Evolutionary conservation across 306 rosid species (phyloP), one percentile per base, ranked within the genome.

Genomic region (Rosa chinensis): DNA sequence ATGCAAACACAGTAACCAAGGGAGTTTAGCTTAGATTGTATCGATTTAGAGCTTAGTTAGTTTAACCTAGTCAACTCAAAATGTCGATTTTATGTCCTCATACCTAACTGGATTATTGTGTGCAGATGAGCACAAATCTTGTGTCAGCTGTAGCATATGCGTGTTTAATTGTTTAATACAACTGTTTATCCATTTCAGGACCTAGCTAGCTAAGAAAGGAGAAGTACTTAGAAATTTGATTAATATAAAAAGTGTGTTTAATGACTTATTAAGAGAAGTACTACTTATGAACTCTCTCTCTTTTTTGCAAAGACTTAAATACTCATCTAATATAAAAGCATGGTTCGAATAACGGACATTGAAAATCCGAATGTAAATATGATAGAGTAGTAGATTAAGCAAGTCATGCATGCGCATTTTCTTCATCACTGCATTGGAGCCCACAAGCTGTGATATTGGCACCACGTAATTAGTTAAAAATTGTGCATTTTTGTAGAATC

Each of bases 81-180:
- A 86, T 87, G 96, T 86, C 84, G 89, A 87, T 82, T 89, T 66
- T 66, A 87, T 84, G 93, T 83, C 84, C 6, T 72, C 62, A 47
- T 63, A 6, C 13, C n/a, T 13, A 32, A 63, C 21, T 35, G 43
- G 43, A 63, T 32, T 13, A 6, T 32, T 62, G 40, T 28, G 3
- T 25, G 18, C 4, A 61, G 37, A 61, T 64, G 5, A 35, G 12
- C 32, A 18, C 25, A 18, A 2, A 11, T 20, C 42, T 21, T 62
- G 42, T 40, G 72, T 68, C 62, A 12, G 55, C 74, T 12, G 2
- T 4, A 11, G 21, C 55, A 70, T 52, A 55, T 55, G 62, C 10
- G 23, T 70, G 40, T 70, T 25, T 0, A 12, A 23, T 23, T 58
- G 50, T 16, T 66, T 39, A 66, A 35, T 8, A 18, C 1, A 18